These are phyloP conservation scores for Kentomonas sorsogonicus DNA, from an alignment of 208 protist species.

Conservation along the genomic window DNA sequence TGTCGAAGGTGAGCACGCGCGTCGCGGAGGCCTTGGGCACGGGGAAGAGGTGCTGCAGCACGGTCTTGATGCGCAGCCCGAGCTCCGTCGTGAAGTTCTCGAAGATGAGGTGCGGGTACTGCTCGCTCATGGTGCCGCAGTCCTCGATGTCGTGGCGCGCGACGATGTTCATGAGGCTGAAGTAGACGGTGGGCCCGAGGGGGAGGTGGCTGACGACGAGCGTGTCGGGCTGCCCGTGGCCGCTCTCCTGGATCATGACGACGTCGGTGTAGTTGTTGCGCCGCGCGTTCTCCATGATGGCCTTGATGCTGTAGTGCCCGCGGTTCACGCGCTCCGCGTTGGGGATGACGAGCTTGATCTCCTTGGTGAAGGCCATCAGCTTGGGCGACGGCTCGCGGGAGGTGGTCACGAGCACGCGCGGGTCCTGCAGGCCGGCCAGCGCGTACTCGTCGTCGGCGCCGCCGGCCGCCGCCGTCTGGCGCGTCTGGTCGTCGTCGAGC, in stretches of 20 bases:
- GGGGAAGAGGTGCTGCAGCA: slow-evolving; percentile 98
- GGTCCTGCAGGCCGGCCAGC: slow-evolving; percentile 93
- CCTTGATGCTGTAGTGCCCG: slow-evolving; percentile 90
- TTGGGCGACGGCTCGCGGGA: slow-evolving; percentile 94
- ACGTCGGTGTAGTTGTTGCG: slow-evolving; percentile 96
- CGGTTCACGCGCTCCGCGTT: slow-evolving; percentile 98
- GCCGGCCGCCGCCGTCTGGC: slow-evolving; percentile 82
- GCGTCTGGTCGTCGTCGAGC: slow-evolving; percentile 83
- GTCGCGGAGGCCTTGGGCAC: slow-evolving; percentile 94
- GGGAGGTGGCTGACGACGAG: slow-evolving; percentile 98
- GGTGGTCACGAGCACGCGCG: slow-evolving; percentile 98
- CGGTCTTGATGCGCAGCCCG: slow-evolving; percentile 90
- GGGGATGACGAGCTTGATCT: slow-evolving; percentile 97
- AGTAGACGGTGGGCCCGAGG: slow-evolving; percentile 98
- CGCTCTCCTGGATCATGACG: slow-evolving; percentile 97
- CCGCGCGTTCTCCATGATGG: slow-evolving; percentile 94
- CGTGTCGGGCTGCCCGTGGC: slow-evolving; percentile 96
- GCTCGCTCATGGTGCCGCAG: slow-evolving; percentile 89
- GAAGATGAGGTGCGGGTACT: slow-evolving; percentile 98
- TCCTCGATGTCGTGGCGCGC: slow-evolving; percentile 96
- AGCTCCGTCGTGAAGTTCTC: slow-evolving; percentile 96
- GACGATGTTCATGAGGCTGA: slow-evolving; percentile 96
- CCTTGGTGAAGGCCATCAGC: slow-evolving; percentile 98
- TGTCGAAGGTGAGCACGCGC: slow-evolving; percentile 97
- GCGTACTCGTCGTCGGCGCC: slow-evolving; percentile 99